Percentiles rank a stretch among this genome's conserved stretches.
Evolutionary conservation across 345 rosid genomes (phyloP).

Genomic region (Moricandia moricandioides): DNA sequence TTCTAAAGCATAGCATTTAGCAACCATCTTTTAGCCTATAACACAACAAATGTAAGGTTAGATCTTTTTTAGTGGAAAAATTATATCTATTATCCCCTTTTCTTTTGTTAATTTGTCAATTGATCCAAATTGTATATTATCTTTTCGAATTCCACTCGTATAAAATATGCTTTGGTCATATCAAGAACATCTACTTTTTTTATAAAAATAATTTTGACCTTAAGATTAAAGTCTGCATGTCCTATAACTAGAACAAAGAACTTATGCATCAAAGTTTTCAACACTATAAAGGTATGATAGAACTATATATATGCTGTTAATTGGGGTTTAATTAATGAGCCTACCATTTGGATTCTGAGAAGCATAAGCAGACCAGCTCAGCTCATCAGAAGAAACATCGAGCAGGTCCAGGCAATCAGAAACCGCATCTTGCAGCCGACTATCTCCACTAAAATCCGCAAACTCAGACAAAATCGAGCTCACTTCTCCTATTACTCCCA

Average conservation of each 20-base stretch:
- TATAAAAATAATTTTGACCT: background rate
- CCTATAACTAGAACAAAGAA: background rate
- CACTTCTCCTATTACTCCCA: constrained; percentile 42
- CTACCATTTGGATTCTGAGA: constrained; percentile 58
- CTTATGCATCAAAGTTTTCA: background rate
- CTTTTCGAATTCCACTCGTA: background rate
- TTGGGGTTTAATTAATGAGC: no score
- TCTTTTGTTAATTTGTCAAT: background rate
- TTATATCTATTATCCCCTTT: background rate
- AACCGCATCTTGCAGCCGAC: constrained; percentile 48
- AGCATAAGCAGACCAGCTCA: constrained; percentile 69
- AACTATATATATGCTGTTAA: background rate
- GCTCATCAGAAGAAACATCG: constrained; percentile 56
- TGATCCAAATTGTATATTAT: background rate
- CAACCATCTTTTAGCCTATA: background rate
- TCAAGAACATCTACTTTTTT: background rate
- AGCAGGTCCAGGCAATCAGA: constrained; percentile 68
- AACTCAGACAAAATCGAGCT: constrained; percentile 42
- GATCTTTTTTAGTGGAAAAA: background rate
- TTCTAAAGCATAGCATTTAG: background rate
- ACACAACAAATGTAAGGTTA: background rate
- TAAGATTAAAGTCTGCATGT: background rate
- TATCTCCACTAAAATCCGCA: constrained; percentile 45
- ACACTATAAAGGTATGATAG: background rate
- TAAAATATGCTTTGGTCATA: background rate